These are phyloP conservation scores for Saturnispora mendoncae DNA, from an alignment of 805 yeast species.

Conservation along the genomic window DNA sequence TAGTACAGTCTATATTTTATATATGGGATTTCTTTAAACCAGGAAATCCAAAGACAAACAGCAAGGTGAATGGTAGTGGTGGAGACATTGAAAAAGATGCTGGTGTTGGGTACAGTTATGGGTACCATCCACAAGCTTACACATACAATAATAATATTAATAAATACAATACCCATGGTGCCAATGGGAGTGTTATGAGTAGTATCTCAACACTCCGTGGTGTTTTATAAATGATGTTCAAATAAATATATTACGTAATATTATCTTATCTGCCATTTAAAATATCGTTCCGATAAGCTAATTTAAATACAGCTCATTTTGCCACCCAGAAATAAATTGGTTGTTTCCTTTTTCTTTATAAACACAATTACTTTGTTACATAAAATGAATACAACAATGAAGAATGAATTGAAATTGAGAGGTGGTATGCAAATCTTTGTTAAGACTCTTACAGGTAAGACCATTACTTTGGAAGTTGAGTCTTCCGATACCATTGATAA, in stretches of 20 bases:
- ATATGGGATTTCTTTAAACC: not conserved
- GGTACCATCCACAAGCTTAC: not conserved
- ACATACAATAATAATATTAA: not conserved
- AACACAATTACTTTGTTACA: not conserved
- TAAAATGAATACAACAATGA: constrained; percentile 27
- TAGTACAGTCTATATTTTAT: constrained; percentile 8
- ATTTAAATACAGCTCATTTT: not conserved
- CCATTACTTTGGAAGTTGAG: constrained; percentile 80
- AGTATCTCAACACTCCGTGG: constrained; percentile 13
- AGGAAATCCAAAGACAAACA: not conserved
- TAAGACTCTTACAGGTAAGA: constrained; percentile 98
- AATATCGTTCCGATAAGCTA: constrained; percentile 5
- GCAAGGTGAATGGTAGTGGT: too few species aligned
- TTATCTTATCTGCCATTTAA: constrained; percentile 1
- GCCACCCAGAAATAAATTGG: constrained; percentile 2
- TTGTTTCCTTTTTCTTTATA: not conserved
- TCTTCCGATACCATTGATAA: constrained; percentile 93
- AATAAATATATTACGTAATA: not conserved
- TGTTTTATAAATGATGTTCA: not conserved
- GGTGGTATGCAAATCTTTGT: constrained; percentile 86
- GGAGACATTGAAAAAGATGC: constrained; percentile 10
- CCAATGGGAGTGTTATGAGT: constrained; percentile 11
- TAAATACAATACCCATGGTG: not conserved
- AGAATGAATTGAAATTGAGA: not conserved
- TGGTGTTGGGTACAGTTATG: too few species aligned